These are phyloP conservation scores for Cyberlindnera petersonii DNA, from an alignment of 805 yeast species.

Conservation along the genomic window DNA sequence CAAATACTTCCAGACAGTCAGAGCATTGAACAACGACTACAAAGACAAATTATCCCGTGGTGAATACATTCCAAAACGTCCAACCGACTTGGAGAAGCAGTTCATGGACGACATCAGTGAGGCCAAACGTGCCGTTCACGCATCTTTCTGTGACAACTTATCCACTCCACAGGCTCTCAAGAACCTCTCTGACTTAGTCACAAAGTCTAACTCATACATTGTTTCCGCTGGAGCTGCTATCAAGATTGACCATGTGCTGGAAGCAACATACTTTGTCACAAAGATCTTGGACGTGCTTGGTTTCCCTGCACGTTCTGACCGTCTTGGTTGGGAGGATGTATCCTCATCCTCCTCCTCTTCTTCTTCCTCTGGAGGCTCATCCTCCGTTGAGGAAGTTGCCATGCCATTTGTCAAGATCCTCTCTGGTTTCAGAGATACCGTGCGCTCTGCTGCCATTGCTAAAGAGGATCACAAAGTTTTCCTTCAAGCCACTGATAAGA, in stretches of 20 bases:
- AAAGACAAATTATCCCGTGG: conserved; percentile 47
- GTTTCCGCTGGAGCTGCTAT: conserved; percentile 46
- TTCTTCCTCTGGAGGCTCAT: conserved; percentile 21
- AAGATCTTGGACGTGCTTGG: conserved; percentile 72
- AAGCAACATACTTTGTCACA: conserved; percentile 65
- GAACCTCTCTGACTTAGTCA: conserved; percentile 61
- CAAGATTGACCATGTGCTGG: conserved; percentile 62
- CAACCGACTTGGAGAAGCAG: conserved; percentile 49
- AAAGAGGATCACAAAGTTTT: conserved; percentile 48
- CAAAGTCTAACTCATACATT: conserved; percentile 69
- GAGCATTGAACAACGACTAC: conserved; percentile 73
- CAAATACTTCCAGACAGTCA: conserved; percentile 82
- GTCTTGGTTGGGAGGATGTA: conserved; percentile 76
- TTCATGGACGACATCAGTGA: conserved; percentile 46
- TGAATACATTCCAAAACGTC: conserved; percentile 57
- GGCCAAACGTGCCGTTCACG: conserved; percentile 60
- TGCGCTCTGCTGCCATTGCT: conserved; percentile 70
- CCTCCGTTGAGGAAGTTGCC: conserved; percentile 57
- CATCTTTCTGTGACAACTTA: conserved; percentile 84
- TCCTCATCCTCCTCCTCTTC: too few species aligned
- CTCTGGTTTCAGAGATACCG: conserved; percentile 75
- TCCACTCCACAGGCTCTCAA: conserved; percentile 74
- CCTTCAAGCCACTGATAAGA: conserved; percentile 65
- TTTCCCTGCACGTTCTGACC: conserved; percentile 63
- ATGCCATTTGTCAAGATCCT: conserved; percentile 79